Evolutionary conservation across 345 rosid species (phyloP).

Genomic region (Camelina sativa): DNA sequence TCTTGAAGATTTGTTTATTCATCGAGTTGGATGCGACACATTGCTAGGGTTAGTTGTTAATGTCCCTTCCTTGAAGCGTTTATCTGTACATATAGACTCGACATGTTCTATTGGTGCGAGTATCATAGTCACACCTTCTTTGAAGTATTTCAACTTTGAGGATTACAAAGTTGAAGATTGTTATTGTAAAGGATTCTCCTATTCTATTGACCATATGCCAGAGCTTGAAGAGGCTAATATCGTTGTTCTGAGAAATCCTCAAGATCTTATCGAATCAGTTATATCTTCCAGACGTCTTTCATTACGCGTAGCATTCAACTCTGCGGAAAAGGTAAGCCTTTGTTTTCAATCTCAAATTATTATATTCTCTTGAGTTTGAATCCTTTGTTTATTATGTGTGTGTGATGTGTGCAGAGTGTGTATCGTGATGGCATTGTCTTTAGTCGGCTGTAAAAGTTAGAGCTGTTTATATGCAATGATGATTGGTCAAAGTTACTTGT

Average conservation of each 20-base stretch:
- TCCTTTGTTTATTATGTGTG: no score
- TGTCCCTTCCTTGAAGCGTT: no score
- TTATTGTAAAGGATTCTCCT: neutral
- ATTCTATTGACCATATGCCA: neutral
- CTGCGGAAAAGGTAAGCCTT: neutral
- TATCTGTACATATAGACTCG: no score
- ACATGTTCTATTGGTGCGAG: no score
- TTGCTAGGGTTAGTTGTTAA: no score
- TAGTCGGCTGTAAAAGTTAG: neutral
- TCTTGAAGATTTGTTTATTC: no score
- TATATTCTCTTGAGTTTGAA: no score
- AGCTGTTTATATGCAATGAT: neutral
- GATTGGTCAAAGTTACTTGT: neutral
- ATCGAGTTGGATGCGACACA: no score
- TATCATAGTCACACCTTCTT: no score
- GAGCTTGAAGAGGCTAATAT: neutral
- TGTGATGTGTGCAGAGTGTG: neutral
- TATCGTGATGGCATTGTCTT: neutral
- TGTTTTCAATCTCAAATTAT: neutral
- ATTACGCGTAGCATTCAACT: neutral
- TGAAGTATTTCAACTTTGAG: no score
- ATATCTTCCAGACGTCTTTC: neutral
- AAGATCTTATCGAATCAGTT: neutral
- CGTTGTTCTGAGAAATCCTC: neutral
- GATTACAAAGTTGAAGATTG: no score